Base-by-base conservation (phyloP, 2,329 filamentous ascomycete species). In the Penicillium sp. region DNA sequence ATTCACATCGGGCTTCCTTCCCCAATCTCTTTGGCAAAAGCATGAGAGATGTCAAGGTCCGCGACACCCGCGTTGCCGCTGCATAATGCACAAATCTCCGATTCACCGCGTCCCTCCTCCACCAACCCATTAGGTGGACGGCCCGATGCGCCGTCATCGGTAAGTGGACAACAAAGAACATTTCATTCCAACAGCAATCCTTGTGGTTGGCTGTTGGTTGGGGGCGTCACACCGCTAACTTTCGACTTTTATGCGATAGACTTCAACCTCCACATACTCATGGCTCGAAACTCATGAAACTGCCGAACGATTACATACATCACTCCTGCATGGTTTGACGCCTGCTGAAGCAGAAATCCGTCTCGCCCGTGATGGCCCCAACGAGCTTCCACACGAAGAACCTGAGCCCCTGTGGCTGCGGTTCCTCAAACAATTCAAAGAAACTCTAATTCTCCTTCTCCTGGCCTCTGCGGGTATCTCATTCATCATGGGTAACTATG, bases 401-500 rank as follows among this genome's bases (percentile, higher is more conserved):
- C 91, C 93, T 1, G 95, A 99, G 75, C 93, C 95, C 10, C 79
- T 99, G 56, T 99, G 95, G 92, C 78, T 97, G 53, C 90, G 95
- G 57, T 99, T 99, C 68, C 73, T 96, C 58, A 96, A 96, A 75
- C 95, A 99, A 70, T 99, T 99, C 73, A 92, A 96, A 71, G 95
- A 99, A 72, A 93, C 95, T 0, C 80, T 99, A 54, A 99, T 99
- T 61, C 77, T 98, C 22, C 83, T 99, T n/a, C 83, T 99, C 16
- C 84, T 99, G 22, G 90, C 86, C 7, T 98, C 95, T 3, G 93
- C 95, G 0, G 88, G 84, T 19, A 89, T 96, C 39, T 98, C 93
- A 0, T 85, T 98, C 48, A 76, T 98, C 44, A 89, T 99, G 74
- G 92, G 93, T 51, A 99, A 99, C 70, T 87, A 88, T 70, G 93